A percentile compares a stretch with the other conserved stretches of the same genome.
These are phyloP conservation scores for Hanseniaspora nectarophila DNA, from an alignment of 805 yeast genomes.

Conservation along the genomic window DNA sequence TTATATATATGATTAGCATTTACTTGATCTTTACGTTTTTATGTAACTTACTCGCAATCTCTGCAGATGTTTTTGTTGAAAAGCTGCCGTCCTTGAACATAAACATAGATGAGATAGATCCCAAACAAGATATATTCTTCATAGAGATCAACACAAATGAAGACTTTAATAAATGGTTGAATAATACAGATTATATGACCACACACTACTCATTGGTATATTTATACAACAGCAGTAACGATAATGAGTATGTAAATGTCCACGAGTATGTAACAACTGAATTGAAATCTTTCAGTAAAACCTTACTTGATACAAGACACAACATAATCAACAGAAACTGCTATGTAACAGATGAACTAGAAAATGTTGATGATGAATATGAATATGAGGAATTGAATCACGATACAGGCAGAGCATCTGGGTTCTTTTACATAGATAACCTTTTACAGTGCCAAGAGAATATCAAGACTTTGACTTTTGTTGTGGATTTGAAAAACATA, in stretches of 20 bases:
- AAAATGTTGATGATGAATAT: not conserved
- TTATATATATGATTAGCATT: not conserved
- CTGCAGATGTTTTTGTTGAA: not conserved
- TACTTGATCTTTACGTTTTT: not conserved
- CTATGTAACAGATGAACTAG: not conserved
- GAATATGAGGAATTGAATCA: not conserved
- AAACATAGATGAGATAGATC: not conserved
- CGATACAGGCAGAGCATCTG: not conserved
- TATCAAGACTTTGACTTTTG: not conserved
- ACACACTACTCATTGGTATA: slow-evolving; percentile 4
- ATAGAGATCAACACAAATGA: not conserved
- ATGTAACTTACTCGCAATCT: not conserved
- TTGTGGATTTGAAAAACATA: slow-evolving; percentile 2
- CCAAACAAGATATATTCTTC: not conserved
- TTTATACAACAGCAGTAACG: not conserved
- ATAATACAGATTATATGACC: slow-evolving; percentile 6
- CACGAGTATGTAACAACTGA: slow-evolving; percentile 22
- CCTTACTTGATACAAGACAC: not conserved
- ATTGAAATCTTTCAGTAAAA: slow-evolving; percentile 1
- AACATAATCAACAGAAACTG: not conserved
- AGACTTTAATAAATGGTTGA: slow-evolving; percentile 6
- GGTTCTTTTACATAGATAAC: not conserved
- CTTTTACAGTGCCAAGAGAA: slow-evolving; percentile 7
- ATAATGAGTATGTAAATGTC: slow-evolving; percentile 3
- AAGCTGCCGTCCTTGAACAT: not conserved